phyloP scores from a whole-genome alignment of 228 moss, liverwort and hornwort genomes.

The Sphagnum magellanicum region DNA sequence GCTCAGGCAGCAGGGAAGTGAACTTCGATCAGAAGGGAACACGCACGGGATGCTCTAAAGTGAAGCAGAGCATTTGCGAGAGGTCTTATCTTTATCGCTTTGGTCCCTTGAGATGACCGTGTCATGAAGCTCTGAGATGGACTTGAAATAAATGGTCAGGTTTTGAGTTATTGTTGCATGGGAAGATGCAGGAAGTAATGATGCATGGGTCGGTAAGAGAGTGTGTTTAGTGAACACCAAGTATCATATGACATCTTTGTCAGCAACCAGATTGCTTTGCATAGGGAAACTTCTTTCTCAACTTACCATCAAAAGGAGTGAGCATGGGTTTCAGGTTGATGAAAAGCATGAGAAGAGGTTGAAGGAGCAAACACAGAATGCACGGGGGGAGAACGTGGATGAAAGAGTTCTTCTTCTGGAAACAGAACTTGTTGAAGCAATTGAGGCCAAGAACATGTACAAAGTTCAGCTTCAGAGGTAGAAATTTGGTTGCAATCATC shows the following conservation, averaged over 20 bases:
- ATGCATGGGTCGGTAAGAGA: background rate
- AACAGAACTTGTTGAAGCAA: conserved; percentile 80
- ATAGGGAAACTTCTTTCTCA: too few relatives aligned
- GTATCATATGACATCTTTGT: conserved; percentile 3
- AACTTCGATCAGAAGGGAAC: conserved; percentile 65
- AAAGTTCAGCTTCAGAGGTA: conserved; percentile 80
- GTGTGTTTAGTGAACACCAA: background rate
- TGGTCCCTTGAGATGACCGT: too few relatives aligned
- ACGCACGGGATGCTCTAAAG: conserved; percentile 75
- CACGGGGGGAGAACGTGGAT: conserved; percentile 59
- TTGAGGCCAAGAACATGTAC: conserved; percentile 87
- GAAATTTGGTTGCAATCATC: background rate
- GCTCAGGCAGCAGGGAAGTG: conserved; percentile 57
- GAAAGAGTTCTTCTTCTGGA: conserved; percentile 68
- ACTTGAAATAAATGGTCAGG: too few relatives aligned
- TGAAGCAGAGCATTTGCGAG: conserved; percentile 84
- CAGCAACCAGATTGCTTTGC: background rate
- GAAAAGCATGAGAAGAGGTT: conserved; percentile 73
- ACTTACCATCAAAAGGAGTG: background rate
- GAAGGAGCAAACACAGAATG: conserved; percentile 57
- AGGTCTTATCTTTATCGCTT: conserved; percentile 35
- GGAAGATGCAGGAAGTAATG: too few relatives aligned
- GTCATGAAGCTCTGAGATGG: too few relatives aligned
- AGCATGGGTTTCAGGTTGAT: conserved; percentile 44
- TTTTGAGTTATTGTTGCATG: too few relatives aligned